Evolutionary conservation across 2,329 filamentous ascomycete species (phyloP).

Genomic region (Sclerotiophoma versabilis): DNA sequence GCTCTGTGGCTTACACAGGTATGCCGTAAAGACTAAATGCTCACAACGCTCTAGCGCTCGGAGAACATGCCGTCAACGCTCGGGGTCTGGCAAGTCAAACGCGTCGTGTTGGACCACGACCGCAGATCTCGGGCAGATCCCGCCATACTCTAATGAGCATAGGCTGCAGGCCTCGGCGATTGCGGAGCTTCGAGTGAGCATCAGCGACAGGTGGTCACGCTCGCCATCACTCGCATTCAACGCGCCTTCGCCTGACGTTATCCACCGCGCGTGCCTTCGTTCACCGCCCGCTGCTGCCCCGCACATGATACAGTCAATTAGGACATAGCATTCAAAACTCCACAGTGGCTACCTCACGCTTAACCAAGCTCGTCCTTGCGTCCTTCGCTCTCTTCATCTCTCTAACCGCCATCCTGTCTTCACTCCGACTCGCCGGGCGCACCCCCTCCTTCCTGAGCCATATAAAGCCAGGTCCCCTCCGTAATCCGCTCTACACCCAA

Average conservation of each 20-base stretch:
- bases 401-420: constrained; percentile 70
- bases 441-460: constrained; percentile 66
- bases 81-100: constrained; percentile 5
- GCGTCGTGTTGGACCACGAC: constrained; percentile 13
- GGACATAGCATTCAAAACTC: constrained; percentile 1
- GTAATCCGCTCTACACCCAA: constrained; percentile 30
- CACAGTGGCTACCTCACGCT: constrained; percentile 48
- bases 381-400: constrained; percentile 64
- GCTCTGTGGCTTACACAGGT: neutral
- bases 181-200: constrained; percentile 13
- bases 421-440: constrained; percentile 64
- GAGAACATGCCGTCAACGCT: neutral
- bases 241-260: constrained; percentile 6
- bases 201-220: constrained; percentile 18
- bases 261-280: constrained; percentile 13
- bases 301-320: constrained; percentile 10
- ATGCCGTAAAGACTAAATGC: neutral
- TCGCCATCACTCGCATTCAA: constrained; percentile 11
- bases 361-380: constrained; percentile 55
- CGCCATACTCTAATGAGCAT: constrained; percentile 7
- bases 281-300: constrained; percentile 17
- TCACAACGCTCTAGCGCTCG: neutral
- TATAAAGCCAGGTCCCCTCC: constrained; percentile 53
- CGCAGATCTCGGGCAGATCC: constrained; percentile 9
- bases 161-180: constrained; percentile 14